phyloP scores from a whole-genome alignment of 1,284 basidiomycete genomes.

The Trametes hirsuta region DNA sequence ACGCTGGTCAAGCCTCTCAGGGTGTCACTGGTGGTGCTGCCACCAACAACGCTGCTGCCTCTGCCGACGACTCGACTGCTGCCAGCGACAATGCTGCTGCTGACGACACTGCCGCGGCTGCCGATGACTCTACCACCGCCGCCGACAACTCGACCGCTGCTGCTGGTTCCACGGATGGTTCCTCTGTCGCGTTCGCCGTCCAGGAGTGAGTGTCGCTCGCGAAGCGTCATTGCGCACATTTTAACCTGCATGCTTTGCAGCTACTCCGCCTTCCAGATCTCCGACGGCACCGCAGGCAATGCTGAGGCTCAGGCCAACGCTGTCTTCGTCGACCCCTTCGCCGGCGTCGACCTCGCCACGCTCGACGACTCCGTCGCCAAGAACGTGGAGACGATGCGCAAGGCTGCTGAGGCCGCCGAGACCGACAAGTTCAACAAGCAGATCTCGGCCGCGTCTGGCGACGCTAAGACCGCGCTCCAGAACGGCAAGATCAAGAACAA shows the following conservation, averaged over 20 bases:
- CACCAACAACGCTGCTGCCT: conserved; percentile 14
- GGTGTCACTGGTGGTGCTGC: conserved; percentile 30
- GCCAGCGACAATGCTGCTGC: background rate
- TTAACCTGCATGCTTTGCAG: conserved; percentile 21
- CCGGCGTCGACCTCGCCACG: conserved; percentile 40
- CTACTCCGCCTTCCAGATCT: conserved; percentile 51
- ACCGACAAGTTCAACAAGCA: conserved; percentile 47
- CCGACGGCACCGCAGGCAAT: conserved; percentile 45
- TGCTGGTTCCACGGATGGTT: conserved; percentile 8
- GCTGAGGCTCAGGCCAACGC: conserved; percentile 46
- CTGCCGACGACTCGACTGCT: background rate
- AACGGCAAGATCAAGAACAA: conserved; percentile 57
- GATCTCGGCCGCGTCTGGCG: conserved; percentile 45
- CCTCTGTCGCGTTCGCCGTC: conserved; percentile 17
- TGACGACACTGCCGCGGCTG: background rate
- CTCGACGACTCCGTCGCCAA: conserved; percentile 31
- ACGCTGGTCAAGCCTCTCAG: conserved; percentile 38
- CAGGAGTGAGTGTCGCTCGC: conserved; percentile 12
- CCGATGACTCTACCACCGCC: conserved; percentile 1
- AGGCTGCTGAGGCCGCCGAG: conserved; percentile 48
- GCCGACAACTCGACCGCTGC: conserved; percentile 1
- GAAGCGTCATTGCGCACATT: background rate
- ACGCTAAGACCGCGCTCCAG: conserved; percentile 45
- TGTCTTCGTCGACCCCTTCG: conserved; percentile 47
- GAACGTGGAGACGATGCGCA: conserved; percentile 49